A percentile compares a stretch with the other conserved stretches of the same genome.
phyloP scores from a whole-genome alignment of 768 basidiomycete genomes.

The Piloderma croceum region DNA sequence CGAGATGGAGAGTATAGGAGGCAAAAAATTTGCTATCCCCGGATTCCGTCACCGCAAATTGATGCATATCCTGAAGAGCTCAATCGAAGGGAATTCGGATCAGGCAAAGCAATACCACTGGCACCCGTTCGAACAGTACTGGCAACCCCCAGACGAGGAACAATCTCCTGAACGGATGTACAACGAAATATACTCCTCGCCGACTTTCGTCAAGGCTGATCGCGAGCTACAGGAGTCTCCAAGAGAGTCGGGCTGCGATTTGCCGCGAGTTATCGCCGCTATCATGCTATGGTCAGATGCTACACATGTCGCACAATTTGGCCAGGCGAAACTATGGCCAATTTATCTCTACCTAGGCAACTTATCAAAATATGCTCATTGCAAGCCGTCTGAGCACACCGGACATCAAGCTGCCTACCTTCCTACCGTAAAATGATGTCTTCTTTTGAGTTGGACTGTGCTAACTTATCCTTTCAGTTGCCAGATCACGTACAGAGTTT shows the following conservation, averaged over 20 bases:
- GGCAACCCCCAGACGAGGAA: constrained; percentile 12
- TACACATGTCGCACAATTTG: constrained; percentile 19
- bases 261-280: constrained; percentile 13
- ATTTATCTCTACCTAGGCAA: constrained; percentile 18
- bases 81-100: constrained; percentile 13
- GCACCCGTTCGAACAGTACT: constrained; percentile 22
- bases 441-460: too few species aligned
- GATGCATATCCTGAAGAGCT: neutral
- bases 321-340: constrained; percentile 18
- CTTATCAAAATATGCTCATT: constrained; percentile 18
- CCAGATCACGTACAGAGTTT: too few species aligned
- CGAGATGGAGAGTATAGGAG: constrained; percentile 8
- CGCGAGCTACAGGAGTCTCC: constrained; percentile 15
- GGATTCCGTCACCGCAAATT: constrained; percentile 19
- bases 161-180: constrained; percentile 13
- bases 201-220: constrained; percentile 17
- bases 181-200: constrained; percentile 20
- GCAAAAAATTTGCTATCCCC: constrained; percentile 13
- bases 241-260: constrained; percentile 13
- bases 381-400: constrained; percentile 14
- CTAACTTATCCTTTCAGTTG: too few species aligned
- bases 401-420: neutral
- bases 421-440: too few species aligned
- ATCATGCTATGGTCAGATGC: constrained; percentile 19
- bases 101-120: constrained; percentile 16